phyloP scores from a whole-genome alignment of 768 basidiomycete species.

The Tubosaeta brunneosetosa region DNA sequence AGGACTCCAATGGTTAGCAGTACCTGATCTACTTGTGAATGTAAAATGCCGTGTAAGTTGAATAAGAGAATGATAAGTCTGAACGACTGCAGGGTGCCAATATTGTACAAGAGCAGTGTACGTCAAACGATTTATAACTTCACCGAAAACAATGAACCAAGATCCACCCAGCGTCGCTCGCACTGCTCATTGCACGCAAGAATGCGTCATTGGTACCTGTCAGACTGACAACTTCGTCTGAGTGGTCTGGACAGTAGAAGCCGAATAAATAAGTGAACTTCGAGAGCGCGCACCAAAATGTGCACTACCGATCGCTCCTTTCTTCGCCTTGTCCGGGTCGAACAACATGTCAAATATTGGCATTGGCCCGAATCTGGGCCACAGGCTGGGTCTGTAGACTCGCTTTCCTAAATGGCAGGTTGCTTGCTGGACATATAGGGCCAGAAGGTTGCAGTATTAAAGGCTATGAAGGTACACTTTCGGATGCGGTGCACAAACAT shows the following conservation, averaged over 20 bases:
- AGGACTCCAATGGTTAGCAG: no score
- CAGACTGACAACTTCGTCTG: conserved; percentile 56
- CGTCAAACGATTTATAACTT: conserved; percentile 38
- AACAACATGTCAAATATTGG: conserved; percentile 79
- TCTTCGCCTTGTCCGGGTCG: conserved; percentile 59
- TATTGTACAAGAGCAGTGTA: no score
- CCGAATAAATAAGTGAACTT: neutral
- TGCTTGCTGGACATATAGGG: conserved; percentile 66
- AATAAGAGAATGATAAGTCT: no score
- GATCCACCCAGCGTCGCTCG: conserved; percentile 86
- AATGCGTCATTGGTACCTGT: conserved; percentile 45
- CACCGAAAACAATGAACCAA: conserved; percentile 74
- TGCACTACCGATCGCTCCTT: conserved; percentile 44
- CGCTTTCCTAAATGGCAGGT: conserved; percentile 43
- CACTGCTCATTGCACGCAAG: conserved; percentile 57
- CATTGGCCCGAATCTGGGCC: conserved; percentile 81
- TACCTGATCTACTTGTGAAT: no score
- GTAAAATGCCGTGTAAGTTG: no score
- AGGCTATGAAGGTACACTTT: conserved; percentile 39
- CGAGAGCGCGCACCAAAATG: conserved; percentile 34
- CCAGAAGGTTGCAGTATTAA: conserved; percentile 65
- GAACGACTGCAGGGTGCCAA: no score
- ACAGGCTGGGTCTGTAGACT: conserved; percentile 85
- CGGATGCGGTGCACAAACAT: neutral
- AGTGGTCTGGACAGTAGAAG: neutral